phyloP scores from a whole-genome alignment of 345 rosid species.

The Sisymbrium altissimum region DNA sequence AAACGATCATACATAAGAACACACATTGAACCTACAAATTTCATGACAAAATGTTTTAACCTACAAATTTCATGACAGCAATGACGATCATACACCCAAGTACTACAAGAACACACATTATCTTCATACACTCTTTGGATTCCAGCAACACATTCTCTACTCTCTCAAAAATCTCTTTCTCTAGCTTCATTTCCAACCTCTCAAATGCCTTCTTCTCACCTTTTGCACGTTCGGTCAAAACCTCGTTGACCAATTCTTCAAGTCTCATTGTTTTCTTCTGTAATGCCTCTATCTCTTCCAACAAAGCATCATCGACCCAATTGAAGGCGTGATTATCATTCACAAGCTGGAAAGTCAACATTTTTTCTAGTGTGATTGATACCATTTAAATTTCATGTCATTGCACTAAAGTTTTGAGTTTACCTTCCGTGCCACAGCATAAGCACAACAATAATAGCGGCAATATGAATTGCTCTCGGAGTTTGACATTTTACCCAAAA shows the following conservation, averaged over 20 bases:
- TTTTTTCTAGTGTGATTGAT: no score
- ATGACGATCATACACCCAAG: neutral
- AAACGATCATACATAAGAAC: no score
- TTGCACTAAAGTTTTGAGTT: no score
- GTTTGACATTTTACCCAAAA: no score
- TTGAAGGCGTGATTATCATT: neutral
- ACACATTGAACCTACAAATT: no score
- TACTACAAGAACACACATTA: neutral
- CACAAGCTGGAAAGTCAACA: neutral
- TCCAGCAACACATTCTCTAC: neutral
- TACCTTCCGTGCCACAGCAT: no score
- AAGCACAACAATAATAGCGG: no score
- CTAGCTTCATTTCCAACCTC: neutral
- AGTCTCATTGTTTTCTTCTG: neutral
- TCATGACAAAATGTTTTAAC: no score
- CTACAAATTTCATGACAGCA: neutral
- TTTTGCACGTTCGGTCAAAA: no score
- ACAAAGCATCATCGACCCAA: neutral
- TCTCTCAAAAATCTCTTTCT: neutral
- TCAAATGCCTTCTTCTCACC: neutral
- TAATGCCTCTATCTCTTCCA: neutral
- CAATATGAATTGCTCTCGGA: no score
- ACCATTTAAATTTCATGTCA: no score
- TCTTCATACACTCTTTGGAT: neutral
- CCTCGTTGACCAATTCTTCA: neutral